Evolutionary conservation across 768 basidiomycete species (phyloP).

Genomic region (Suillus clintonianus): DNA sequence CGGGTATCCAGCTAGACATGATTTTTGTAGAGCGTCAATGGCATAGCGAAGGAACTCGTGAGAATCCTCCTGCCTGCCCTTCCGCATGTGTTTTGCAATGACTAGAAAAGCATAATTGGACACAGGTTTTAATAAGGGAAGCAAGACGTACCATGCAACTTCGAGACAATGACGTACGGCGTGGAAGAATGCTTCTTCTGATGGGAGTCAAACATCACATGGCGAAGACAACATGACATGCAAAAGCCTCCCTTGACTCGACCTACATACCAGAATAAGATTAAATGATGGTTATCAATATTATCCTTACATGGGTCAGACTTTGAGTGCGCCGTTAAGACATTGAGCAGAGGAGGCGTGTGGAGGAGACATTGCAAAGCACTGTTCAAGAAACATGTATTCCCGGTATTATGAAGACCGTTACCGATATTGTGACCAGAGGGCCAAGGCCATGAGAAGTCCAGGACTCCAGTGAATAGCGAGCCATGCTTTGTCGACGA

Average conservation of each 20-base stretch:
- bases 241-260: slow-evolving; percentile 59
- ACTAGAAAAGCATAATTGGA: slow-evolving; percentile 42
- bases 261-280: slow-evolving; percentile 33
- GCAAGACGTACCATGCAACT: slow-evolving; percentile 62
- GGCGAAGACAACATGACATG: slow-evolving; percentile 72
- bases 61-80: slow-evolving; percentile 94
- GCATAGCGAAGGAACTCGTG: slow-evolving; percentile 97
- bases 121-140: slow-evolving; percentile 6
- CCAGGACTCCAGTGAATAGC: slow-evolving; percentile 56
- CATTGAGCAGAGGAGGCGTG: slow-evolving; percentile 80
- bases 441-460: slow-evolving; percentile 77
- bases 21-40: slow-evolving; percentile 87
- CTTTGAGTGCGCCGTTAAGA: slow-evolving; percentile 53
- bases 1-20: slow-evolving; percentile 70
- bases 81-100: slow-evolving; percentile 89
- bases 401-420: slow-evolving; percentile 84
- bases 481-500: slow-evolving; percentile 37
- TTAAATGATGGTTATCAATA: slow-evolving; percentile 3
- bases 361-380: slow-evolving; percentile 92
- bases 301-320: slow-evolving; percentile 57
- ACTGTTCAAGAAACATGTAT: slow-evolving; percentile 96
- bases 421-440: slow-evolving; percentile 44
- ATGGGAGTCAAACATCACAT: slow-evolving; percentile 58
- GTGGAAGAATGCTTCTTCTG: slow-evolving; percentile 49
- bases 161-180: slow-evolving; percentile 64